These are phyloP conservation scores for Mycena kentingensis DNA, from an alignment of 768 basidiomycete species.

Conservation along the genomic window DNA sequence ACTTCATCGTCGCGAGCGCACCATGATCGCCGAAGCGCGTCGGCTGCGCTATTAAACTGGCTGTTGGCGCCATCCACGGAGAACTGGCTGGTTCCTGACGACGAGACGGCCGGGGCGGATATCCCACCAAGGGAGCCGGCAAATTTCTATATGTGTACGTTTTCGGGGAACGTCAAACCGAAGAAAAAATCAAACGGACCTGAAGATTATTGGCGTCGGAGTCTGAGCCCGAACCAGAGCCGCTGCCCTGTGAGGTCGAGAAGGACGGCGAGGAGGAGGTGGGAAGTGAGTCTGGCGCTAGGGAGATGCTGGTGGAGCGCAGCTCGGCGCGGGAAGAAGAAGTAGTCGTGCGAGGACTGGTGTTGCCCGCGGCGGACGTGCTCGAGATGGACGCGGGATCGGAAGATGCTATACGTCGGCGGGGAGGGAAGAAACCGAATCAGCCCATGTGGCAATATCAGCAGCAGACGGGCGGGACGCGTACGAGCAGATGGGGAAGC, in stretches of 20 bases:
- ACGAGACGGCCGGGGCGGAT: slow-evolving; percentile 46
- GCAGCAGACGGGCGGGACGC: too few species aligned
- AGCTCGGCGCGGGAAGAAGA: not conserved
- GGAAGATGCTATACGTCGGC: too few species aligned
- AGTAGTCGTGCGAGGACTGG: not conserved
- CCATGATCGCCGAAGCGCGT: slow-evolving; percentile 53
- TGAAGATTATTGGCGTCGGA: not conserved
- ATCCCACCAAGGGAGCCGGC: slow-evolving; percentile 49
- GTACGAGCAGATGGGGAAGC: not conserved
- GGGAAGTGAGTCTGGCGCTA: not conserved
- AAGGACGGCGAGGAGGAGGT: not conserved
- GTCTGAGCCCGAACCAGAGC: not conserved
- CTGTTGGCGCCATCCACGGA: slow-evolving; percentile 47
- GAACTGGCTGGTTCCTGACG: slow-evolving; percentile 44
- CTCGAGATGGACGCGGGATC: not conserved
- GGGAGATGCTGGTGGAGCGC: not conserved
- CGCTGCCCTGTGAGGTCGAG: not conserved
- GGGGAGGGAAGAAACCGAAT: too few species aligned
- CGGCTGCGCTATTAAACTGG: slow-evolving; percentile 45
- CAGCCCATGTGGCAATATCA: too few species aligned
- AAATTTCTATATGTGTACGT: slow-evolving; percentile 49
- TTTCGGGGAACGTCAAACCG: too few species aligned
- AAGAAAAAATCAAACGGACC: too few species aligned
- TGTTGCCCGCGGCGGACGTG: not conserved
- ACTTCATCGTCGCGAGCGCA: slow-evolving; percentile 10